Base-by-base conservation (phyloP, 306 rosid species). In the Casuarina cunninghamiana region DNA sequence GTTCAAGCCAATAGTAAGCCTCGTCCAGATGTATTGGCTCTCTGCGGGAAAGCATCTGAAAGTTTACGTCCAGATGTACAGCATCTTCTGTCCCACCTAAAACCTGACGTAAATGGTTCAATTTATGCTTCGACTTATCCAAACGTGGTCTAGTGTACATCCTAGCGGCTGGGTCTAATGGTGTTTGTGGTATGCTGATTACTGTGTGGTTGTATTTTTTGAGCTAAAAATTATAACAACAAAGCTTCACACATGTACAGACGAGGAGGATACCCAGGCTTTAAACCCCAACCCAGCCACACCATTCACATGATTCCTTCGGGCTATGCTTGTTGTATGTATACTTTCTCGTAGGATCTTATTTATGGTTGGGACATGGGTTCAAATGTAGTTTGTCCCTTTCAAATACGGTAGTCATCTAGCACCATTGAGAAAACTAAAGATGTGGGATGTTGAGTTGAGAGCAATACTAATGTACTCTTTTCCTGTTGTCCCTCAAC, bases 1-100 rank as follows among this genome's bases (percentile, higher is more conserved):
- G 96, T 95, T 77, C 91, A 87, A 74, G 83, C 90, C 32, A 88
- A 65, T 86, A 95, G 97, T 97, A 95, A 91, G 84, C 97, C 99
- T 44, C 89, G 97, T 77, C 87, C 90, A 0, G 97, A 95, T 49
- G 89, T 93, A 75, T 83, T 95, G 84, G 93, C 84, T 46, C 88
- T 95, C 46, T 70, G 89, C 5, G 99, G 96, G 78, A 88, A 79
- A 86, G 96, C 87, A 1, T 87, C 86, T 1, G 97, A 95, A 81
- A 89, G 81, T 85, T 87, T 95, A 32, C 92, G 96, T 66, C 97
- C 96, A 3, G 99, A 95, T 71, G 74, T 95, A 74, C 97, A 91
- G 63, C 99, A 93, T 75, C 87, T 95, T 60, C 93, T 95, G 80
- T 91, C 91, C 19, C 99, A 95, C 90, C 85, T 95, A 43, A 92